A percentile compares a stretch with the other conserved stretches of the same genome.
Conservation (phyloP, 345 rosid species). For the Salix caprea region DNA sequence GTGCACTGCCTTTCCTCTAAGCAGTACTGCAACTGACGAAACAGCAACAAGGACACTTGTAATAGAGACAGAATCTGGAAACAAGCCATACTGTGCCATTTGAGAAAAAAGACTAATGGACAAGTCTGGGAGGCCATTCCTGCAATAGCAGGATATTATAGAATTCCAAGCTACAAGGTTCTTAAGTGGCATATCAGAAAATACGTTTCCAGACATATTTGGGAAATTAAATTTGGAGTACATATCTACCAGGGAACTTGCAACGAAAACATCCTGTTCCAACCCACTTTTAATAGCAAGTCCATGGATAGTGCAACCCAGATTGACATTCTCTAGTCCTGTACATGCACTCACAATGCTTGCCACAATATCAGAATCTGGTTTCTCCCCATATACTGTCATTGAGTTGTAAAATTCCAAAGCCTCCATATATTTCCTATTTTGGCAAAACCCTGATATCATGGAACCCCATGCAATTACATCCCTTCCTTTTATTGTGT, state of each 20-base stretch:
- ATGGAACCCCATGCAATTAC: slow-evolving; percentile 69
- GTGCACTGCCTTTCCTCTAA: slow-evolving; percentile 60
- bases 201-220: slow-evolving; percentile 50
- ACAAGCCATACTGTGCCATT: slow-evolving; percentile 35
- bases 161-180: slow-evolving; percentile 77
- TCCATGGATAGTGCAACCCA: slow-evolving; percentile 56
- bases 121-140: slow-evolving; percentile 55
- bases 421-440: slow-evolving; percentile 51
- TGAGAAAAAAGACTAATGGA: slow-evolving; percentile 44
- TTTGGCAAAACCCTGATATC: slow-evolving; percentile 66
- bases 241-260: slow-evolving; percentile 69
- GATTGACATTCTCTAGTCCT: slow-evolving; percentile 41
- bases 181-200: slow-evolving; percentile 43
- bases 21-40: slow-evolving; percentile 58
- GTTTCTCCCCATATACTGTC: slow-evolving; percentile 42
- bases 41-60: slow-evolving; percentile 65
- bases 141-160: slow-evolving; percentile 61
- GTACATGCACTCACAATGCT: slow-evolving; percentile 51
- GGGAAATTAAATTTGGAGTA: slow-evolving; percentile 64
- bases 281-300: slow-evolving; percentile 47
- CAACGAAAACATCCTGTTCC: slow-evolving; percentile 49
- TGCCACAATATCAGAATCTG: slow-evolving; percentile 62
- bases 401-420: slow-evolving; percentile 40
- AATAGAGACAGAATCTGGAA: slow-evolving; percentile 59
- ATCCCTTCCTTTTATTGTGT: slow-evolving; percentile 47